Percentiles rank a stretch among this genome's conserved stretches.
Evolutionary conservation across 2,329 filamentous ascomycete genomes (phyloP).

Genomic region (Xylaria multiplex): DNA sequence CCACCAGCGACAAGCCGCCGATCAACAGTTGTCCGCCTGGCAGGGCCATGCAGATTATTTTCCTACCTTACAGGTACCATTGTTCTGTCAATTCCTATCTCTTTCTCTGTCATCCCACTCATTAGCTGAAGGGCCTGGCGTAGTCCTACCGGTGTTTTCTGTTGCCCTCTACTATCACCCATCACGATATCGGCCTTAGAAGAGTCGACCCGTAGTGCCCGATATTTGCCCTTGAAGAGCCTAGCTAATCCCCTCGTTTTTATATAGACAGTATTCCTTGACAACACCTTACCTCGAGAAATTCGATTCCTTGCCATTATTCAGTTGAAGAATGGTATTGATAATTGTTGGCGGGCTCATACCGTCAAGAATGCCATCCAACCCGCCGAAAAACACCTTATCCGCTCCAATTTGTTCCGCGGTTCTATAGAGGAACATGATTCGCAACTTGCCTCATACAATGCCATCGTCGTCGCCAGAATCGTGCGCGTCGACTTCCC

Average conservation of each 20-base stretch:
- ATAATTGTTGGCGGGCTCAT: slow-evolving; percentile 88
- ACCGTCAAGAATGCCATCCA: slow-evolving; percentile 71
- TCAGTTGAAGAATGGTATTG: slow-evolving; percentile 95
- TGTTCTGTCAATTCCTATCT: not conserved
- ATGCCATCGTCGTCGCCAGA: slow-evolving; percentile 87
- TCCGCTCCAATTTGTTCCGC: slow-evolving; percentile 79
- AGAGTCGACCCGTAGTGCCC: too few relatives aligned
- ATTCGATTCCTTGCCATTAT: slow-evolving; percentile 91
- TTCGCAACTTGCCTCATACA: slow-evolving; percentile 81
- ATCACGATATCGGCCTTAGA: too few relatives aligned
- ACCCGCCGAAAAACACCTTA: slow-evolving; percentile 78
- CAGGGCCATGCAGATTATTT: slow-evolving; percentile 74
- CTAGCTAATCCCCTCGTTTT: slow-evolving; percentile 8
- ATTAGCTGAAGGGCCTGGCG: too few relatives aligned
- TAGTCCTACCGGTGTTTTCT: too few relatives aligned
- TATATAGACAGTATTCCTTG: slow-evolving; percentile 78
- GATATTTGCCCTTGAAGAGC: slow-evolving; percentile 27
- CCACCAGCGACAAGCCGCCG: slow-evolving; percentile 71
- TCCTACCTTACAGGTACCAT: slow-evolving; percentile 71
- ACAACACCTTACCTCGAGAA: slow-evolving; percentile 78
- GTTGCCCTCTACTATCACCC: too few relatives aligned
- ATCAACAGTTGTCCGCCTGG: slow-evolving; percentile 78
- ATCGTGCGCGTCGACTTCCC: slow-evolving; percentile 91
- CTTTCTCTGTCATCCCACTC: too few relatives aligned
- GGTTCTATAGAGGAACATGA: slow-evolving; percentile 82